Base-by-base conservation (phyloP, 2,329 filamentous ascomycete genomes). In the Arthrinium phaeospermum region DNA sequence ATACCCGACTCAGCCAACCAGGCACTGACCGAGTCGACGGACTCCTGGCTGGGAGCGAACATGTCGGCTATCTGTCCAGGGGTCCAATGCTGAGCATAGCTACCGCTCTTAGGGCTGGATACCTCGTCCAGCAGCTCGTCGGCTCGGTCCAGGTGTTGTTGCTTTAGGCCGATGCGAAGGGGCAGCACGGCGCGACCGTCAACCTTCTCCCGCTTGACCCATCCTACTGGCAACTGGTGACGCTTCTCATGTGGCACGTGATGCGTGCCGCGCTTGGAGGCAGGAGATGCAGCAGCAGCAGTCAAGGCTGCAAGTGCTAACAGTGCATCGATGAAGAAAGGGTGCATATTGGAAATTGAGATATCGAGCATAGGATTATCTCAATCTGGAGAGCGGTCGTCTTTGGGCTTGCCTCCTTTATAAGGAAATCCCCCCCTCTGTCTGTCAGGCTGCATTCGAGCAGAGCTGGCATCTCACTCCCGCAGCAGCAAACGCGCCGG, bases 1-100 rank as follows among this genome's bases (percentile, higher is more conserved):
- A 73, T 70, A 37, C 72, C 69, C 10, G 70, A 44, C 51, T 69
- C 68, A 2, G 37, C 70, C n/a, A 73, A 46, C 72, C 72, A 73
- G 14, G 41, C 51, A 14, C 47, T 46, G 41, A 71, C 72, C 3
- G 61, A 44, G 34, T 69, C 53, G 7, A 46, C 12, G 4, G 70
- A 67, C 34, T 73, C 72, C n/a, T 69, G 51, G n/a, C 53, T 71
- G 8, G 72, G 70, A 4, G 70, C 70, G 30, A 73, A 69, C 47
- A 73, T 67, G 22, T 70, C 70, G 22, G 67, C 67, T n/a, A 73
- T 61, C n/a, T 69, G 45, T 14, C 69, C 44, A 12, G 24, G 51
- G n/a, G 51, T 41, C 51, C 71, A 53, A 41, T 73, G 72, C 46
- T 73, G 13, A 16, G 70, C 72, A 30, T 73, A 73, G 10, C 44